These are phyloP conservation scores for Botryotinia convoluta DNA, from an alignment of 2,329 filamentous ascomycete genomes.

Conservation along the genomic window DNA sequence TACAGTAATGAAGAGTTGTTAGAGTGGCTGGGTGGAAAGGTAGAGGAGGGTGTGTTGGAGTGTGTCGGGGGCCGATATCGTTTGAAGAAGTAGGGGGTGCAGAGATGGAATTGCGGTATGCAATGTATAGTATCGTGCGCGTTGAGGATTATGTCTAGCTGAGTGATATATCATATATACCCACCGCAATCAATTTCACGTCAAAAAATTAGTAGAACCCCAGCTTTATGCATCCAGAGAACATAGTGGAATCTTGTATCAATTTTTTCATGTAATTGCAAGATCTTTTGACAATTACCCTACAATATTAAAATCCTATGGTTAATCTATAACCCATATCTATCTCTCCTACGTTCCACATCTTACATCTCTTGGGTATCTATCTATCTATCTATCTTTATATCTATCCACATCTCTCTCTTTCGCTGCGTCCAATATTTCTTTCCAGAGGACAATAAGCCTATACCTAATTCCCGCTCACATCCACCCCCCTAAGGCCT, in stretches of 20 bases:
- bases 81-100: conserved; percentile 51
- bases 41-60: conserved; percentile 68
- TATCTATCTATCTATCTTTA: background rate
- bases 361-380: background rate
- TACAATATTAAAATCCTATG: background rate
- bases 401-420: background rate
- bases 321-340: background rate
- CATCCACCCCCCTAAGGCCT: conserved; percentile 27
- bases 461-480: background rate
- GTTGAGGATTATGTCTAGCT: background rate
- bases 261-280: background rate
- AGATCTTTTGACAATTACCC: background rate
- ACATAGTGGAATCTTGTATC: background rate
- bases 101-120: background rate
- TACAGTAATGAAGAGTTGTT: conserved; percentile 87
- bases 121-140: background rate
- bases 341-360: background rate
- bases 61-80: conserved; percentile 69
- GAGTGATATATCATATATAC: background rate
- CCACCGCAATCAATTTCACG: background rate
- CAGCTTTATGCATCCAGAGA: background rate
- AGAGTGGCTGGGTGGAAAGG: conserved; percentile 76
- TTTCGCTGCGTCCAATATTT: background rate
- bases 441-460: background rate
- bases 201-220: background rate